Evolutionary conservation across 176 grass and related monocot genomes (phyloP).

Genomic region (Triticum aestivum): IWGSC_CS_RefSeq_v2.1 NC_057795.1:41771869-41772368

Average conservation of each 20-base stretch:
- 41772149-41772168: slow-evolving; percentile 24
- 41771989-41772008: neutral
- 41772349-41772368: neutral
- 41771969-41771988: neutral
- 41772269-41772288: neutral
- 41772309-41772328: neutral
- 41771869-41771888: neutral
- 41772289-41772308: neutral
- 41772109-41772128: neutral
- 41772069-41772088: neutral
- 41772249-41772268: neutral
- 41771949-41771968: neutral
- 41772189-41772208: slow-evolving; percentile 17
- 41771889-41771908: neutral
- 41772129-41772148: slow-evolving; percentile 27
- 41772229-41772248: slow-evolving; percentile 12
- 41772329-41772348: neutral
- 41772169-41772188: slow-evolving; percentile 37
- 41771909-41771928: neutral
- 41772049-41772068: neutral
- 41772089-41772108: neutral
- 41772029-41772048: neutral
- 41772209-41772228: neutral
- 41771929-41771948: neutral
- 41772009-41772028: neutral